These are phyloP conservation scores for Boletus edulis DNA, from an alignment of 768 basidiomycete genomes.

Conservation along the genomic window DNA sequence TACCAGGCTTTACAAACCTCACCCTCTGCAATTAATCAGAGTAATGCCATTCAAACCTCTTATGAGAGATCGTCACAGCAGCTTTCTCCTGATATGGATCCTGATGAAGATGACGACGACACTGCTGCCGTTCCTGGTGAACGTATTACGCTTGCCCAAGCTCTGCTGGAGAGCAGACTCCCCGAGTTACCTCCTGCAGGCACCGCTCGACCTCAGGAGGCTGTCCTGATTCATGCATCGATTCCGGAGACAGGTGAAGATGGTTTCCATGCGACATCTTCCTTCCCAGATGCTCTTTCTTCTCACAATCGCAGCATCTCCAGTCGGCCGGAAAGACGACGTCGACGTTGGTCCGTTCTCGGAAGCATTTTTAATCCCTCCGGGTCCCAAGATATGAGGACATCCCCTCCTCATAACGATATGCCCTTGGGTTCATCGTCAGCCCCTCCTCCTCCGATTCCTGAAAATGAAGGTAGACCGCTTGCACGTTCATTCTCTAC, in stretches of 20 bases:
- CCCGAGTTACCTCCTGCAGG: constrained; percentile 74
- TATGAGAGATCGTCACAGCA: constrained; percentile 30
- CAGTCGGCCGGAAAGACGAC: constrained; percentile 40
- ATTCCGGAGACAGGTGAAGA: constrained; percentile 41
- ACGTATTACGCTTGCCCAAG: constrained; percentile 68
- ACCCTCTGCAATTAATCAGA: constrained; percentile 31
- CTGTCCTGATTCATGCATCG: constrained; percentile 58
- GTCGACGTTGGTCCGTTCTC: constrained; percentile 74
- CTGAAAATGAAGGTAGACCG: constrained; percentile 16
- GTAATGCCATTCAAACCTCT: constrained; percentile 19
- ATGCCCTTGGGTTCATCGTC: constrained; percentile 17
- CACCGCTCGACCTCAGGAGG: constrained; percentile 60
- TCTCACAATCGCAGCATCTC: constrained; percentile 30
- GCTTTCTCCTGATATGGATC: constrained; percentile 40
- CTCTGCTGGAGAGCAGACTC: constrained; percentile 74
- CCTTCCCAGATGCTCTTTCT: constrained; percentile 44
- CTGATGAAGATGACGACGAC: constrained; percentile 58
- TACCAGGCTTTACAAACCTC: constrained; percentile 59
- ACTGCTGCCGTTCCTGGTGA: constrained; percentile 44
- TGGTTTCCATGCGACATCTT: constrained; percentile 42
- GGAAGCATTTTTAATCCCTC: constrained; percentile 41
- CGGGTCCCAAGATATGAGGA: constrained; percentile 24
- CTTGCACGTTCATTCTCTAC: constrained; percentile 28
- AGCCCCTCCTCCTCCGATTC: constrained; percentile 15
- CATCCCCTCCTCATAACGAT: constrained; percentile 26